Base-by-base conservation (phyloP, 169 alveolate genomes). In the Cyclospora cayetanensis region DNA sequence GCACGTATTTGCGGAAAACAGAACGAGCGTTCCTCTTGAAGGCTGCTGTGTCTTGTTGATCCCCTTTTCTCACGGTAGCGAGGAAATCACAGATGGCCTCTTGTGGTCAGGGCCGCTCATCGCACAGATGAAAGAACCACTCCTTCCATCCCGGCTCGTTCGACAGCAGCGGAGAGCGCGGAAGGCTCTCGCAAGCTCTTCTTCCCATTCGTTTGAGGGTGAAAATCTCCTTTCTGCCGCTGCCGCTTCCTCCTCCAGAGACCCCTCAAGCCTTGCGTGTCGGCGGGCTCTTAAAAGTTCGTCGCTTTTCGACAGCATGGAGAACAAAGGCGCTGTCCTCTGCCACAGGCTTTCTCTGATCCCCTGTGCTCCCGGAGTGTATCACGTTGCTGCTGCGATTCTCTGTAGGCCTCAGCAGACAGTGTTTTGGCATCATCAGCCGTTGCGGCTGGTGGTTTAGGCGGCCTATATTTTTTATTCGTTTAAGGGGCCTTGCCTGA, bases 311-410 rank as follows among this genome's bases (percentile, higher is more conserved):
- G n/a, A 46, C 46, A 79, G 72, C 27, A 37, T 79, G 52, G 72
- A 50, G 34, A 7, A 60, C 31, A 43, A 72, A 25, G 89, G 89
- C 68, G 89, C 89, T 1, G 72, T 79, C 35, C 89, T 79, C 74
- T 35, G 63, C 1, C 89, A 79, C 34, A 37, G 72, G 27, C 66
- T 79, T 29, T 39, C 89, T 4, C 43, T 79, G n/a, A 12, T 79
- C 39, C 66, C 89, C 12, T 79, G 89, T 50, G 89, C 50, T 72
- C 89, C 89, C 15, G 89, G 89, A 0, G 12, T 79, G 39, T 79
- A 39, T 39, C 22, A 9, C 31, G 72, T 50, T 0, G 89, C 89
- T 15, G 72, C 43, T n/a, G 89, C 89, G 0, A 60, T 79, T 42
- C 72, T 79, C 15, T 53, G 39, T 27, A 9, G 50, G 22, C 89